These are phyloP conservation scores for Talaromyces verruculosus DNA, from an alignment of 2,329 filamentous ascomycete species.

Conservation along the genomic window DNA sequence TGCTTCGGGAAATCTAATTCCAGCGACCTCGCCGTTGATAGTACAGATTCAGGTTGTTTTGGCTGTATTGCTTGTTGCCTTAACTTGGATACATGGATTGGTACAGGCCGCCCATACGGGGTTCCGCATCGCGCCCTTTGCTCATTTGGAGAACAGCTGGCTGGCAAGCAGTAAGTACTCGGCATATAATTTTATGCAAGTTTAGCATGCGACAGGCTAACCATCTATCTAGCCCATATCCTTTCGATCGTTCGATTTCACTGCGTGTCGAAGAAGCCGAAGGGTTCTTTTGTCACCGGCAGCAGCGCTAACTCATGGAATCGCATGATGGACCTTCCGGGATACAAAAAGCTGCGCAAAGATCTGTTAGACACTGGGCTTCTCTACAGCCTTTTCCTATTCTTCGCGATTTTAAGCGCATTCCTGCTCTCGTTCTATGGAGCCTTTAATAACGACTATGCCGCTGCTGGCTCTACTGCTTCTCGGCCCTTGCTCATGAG, in stretches of 20 bases:
- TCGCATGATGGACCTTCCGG: not conserved
- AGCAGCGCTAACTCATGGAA: constrained; percentile 32
- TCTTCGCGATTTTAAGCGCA: not conserved
- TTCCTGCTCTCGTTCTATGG: not conserved
- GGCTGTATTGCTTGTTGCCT: constrained; percentile 20
- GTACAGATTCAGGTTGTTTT: constrained; percentile 23
- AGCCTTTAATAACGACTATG: not conserved
- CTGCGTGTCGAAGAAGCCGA: constrained; percentile 28
- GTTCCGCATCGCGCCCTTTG: constrained; percentile 28
- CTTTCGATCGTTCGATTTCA: constrained; percentile 29
- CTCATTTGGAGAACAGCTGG: constrained; percentile 33
- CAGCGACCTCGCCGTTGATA: constrained; percentile 14
- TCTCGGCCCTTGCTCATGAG: not conserved
- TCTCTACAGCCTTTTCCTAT: not conserved
- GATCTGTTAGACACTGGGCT: constrained; percentile 1
- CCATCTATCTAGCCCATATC: constrained; percentile 25
- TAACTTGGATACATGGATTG: constrained; percentile 28
- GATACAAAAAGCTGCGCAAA: constrained; percentile 3
- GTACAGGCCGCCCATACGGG: constrained; percentile 27
- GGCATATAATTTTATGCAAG: not conserved
- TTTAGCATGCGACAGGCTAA: not conserved
- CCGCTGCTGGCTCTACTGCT: not conserved
- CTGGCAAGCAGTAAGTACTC: constrained; percentile 28
- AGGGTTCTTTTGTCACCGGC: constrained; percentile 34
- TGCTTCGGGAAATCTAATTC: constrained; percentile 23